Evolutionary conservation across 2,329 filamentous ascomycete genomes (phyloP).

Genomic region (Thermochaetoides dissita): DNA sequence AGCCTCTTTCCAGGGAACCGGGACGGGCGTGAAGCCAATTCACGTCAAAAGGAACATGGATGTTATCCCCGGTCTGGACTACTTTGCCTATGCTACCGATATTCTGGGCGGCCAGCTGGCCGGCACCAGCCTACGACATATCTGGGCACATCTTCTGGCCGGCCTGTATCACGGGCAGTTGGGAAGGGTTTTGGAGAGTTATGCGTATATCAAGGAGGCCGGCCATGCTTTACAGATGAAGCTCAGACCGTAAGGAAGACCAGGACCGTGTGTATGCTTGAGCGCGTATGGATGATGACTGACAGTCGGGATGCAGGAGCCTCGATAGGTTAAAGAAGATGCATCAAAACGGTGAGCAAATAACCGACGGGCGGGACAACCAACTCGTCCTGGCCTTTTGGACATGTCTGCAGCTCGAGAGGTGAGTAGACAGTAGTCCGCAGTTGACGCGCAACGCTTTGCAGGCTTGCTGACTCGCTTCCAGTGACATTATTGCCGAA

Average conservation of each 20-base stretch:
- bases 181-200: constrained; percentile 75
- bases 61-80: constrained; percentile 75
- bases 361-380: constrained; percentile 35
- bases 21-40: constrained; percentile 7
- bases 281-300: no score
- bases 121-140: constrained; percentile 65
- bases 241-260: constrained; percentile 50
- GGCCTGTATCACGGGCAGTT: constrained; percentile 83
- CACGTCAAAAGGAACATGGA: constrained; percentile 52
- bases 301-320: constrained; percentile 23
- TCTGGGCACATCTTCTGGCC: constrained; percentile 72
- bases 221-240: constrained; percentile 53
- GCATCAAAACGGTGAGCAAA: constrained; percentile 26
- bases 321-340: constrained; percentile 33
- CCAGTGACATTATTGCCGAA: constrained; percentile 81
- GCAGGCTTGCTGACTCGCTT: background rate
- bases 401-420: constrained; percentile 88
- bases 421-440: constrained; percentile 30
- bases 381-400: constrained; percentile 68
- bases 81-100: constrained; percentile 74
- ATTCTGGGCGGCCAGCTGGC: constrained; percentile 74
- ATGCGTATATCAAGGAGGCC: constrained; percentile 43
- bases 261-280: no score
- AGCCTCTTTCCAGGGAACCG: constrained; percentile 34
- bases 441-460: no score